phyloP scores from a whole-genome alignment of 805 yeast genomes.

The Yarrowia sp. region DNA sequence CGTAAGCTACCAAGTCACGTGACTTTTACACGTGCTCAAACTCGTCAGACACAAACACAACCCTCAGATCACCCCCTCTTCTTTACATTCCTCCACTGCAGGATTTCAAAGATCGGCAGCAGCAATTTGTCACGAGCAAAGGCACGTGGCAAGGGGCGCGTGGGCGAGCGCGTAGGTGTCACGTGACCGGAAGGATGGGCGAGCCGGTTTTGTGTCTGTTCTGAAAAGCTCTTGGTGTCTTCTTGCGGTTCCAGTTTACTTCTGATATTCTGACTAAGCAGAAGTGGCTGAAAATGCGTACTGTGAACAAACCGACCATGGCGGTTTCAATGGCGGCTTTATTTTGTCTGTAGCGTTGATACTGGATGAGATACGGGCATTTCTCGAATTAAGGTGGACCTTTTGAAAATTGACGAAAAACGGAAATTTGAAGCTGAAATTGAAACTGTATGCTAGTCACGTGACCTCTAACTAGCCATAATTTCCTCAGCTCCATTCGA shows the following conservation, averaged over 20 bases:
- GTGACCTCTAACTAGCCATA: not conserved
- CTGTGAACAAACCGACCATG: not conserved
- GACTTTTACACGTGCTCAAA: not conserved
- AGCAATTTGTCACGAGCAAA: conserved; percentile 12
- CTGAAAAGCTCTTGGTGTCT: too few species aligned
- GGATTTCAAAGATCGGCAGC: conserved; percentile 27
- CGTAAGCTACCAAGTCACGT: not conserved
- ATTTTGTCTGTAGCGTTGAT: not conserved
- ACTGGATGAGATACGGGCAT: not conserved
- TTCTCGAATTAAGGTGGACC: not conserved
- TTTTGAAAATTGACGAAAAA: not conserved
- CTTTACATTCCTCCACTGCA: not conserved
- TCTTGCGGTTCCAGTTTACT: too few species aligned
- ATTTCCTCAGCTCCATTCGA: too few species aligned
- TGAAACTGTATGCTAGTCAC: not conserved
- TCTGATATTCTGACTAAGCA: too few species aligned
- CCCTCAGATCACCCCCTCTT: not conserved
- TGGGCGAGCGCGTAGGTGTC: too few species aligned
- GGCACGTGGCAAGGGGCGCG: not conserved
- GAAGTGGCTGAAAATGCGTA: not conserved
- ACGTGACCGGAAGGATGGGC: too few species aligned
- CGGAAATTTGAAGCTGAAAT: not conserved
- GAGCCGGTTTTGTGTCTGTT: too few species aligned
- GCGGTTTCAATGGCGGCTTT: too few species aligned
- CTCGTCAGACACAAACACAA: too few species aligned